These are phyloP conservation scores for Solanum virginianum DNA, from an alignment of 257 asterid species.

Conservation along the genomic window DNA sequence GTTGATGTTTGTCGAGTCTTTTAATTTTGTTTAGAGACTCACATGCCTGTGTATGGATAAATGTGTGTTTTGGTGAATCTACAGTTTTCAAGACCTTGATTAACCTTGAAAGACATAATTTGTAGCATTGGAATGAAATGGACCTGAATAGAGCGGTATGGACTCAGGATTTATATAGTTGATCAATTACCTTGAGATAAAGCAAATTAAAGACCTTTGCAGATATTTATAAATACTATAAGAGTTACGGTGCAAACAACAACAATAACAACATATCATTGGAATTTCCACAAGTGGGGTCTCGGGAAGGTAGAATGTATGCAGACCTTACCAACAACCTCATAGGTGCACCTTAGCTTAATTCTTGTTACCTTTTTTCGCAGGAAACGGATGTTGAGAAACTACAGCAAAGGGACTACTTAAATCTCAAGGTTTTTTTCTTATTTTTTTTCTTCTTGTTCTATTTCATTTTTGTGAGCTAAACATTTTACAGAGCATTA, in stretches of 20 bases:
- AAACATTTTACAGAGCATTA: not conserved
- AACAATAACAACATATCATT: too few species aligned
- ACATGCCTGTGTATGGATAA: not conserved
- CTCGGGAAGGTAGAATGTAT: too few species aligned
- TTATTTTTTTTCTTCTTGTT: not conserved
- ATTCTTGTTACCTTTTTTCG: not conserved
- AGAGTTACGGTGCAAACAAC: not conserved
- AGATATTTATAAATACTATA: not conserved
- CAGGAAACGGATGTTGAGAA: slow-evolving; percentile 97
- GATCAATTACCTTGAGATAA: not conserved
- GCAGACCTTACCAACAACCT: too few species aligned
- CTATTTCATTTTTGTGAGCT: not conserved
- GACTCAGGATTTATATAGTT: not conserved
- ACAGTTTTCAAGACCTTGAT: not conserved
- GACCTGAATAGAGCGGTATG: not conserved
- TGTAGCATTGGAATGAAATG: not conserved
- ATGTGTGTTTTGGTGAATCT: not conserved
- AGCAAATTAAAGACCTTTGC: not conserved
- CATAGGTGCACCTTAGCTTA: not conserved
- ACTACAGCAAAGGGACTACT: slow-evolving; percentile 90
- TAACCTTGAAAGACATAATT: not conserved
- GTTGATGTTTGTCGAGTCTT: not conserved
- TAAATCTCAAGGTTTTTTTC: slow-evolving; percentile 56
- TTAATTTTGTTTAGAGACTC: not conserved
- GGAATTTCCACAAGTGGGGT: too few species aligned